A percentile compares a stretch with the other conserved stretches of the same genome.
These are phyloP conservation scores for Cladosporium oxysporum DNA, from an alignment of 2,329 filamentous ascomycete species.

Conservation along the genomic window DNA sequence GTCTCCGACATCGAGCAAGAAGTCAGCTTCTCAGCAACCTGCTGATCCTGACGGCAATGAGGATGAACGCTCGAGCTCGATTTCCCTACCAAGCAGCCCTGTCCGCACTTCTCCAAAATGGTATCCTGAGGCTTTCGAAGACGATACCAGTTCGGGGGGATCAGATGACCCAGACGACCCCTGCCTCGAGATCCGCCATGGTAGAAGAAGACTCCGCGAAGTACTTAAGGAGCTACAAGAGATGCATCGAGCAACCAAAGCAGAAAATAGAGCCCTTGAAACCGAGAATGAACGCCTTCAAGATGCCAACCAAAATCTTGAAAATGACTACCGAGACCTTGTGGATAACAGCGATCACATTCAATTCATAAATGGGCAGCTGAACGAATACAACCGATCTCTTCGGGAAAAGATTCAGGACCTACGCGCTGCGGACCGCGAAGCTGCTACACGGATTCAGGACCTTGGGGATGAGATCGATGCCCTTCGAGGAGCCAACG, in stretches of 20 bases:
- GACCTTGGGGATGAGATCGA: background rate
- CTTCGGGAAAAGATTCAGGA: background rate
- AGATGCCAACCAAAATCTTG: background rate
- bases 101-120: background rate
- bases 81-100: background rate
- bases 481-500: background rate
- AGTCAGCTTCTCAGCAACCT: background rate
- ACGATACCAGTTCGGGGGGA: background rate
- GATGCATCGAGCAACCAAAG: background rate
- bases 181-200: background rate
- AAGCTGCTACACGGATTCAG: background rate
- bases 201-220: background rate
- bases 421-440: background rate
- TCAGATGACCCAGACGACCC: background rate
- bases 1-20: background rate
- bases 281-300: background rate
- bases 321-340: background rate
- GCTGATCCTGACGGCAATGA: background rate
- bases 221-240: background rate
- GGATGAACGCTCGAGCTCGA: background rate
- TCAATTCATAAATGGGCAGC: background rate
- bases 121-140: background rate
- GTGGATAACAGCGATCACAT: background rate
- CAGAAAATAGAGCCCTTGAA: background rate
- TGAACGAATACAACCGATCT: background rate